A percentile compares a stretch with the other conserved stretches of the same genome.
phyloP scores from a whole-genome alignment of 1,284 basidiomycete genomes.

The Trametes hirsuta region DNA sequence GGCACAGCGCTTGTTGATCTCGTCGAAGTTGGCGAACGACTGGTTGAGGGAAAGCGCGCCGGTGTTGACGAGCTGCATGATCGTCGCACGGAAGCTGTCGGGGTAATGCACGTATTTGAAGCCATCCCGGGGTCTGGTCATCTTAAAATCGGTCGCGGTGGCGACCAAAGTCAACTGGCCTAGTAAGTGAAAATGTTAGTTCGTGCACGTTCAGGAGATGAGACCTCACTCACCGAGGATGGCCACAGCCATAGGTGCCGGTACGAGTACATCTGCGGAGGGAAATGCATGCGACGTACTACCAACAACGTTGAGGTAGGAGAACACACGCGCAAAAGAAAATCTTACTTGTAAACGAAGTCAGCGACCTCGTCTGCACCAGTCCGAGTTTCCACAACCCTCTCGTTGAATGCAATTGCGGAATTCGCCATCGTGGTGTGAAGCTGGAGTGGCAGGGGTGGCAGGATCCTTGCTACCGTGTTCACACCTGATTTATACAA shows the following conservation, averaged over 20 bases:
- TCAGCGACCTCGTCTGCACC: slow-evolving; percentile 13
- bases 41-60: slow-evolving; percentile 12
- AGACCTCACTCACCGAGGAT: slow-evolving; percentile 1
- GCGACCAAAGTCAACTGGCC: slow-evolving; percentile 15
- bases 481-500: too few species aligned
- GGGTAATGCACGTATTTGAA: slow-evolving; percentile 15
- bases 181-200: neutral
- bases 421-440: neutral
- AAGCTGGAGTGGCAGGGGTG: neutral
- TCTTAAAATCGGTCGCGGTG: slow-evolving; percentile 17
- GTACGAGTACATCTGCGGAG: slow-evolving; percentile 13
- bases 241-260: slow-evolving; percentile 15
- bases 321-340: neutral
- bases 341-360: slow-evolving; percentile 8
- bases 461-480: too few species aligned
- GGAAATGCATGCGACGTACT: slow-evolving; percentile 12
- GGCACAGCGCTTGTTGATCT: slow-evolving; percentile 15
- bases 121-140: slow-evolving; percentile 2
- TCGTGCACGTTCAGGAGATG: too few species aligned
- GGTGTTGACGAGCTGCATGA: slow-evolving; percentile 15
- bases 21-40: slow-evolving; percentile 19
- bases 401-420: neutral
- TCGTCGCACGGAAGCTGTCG: slow-evolving; percentile 17
- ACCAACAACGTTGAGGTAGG: neutral
- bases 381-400: slow-evolving; percentile 6